These are phyloP conservation scores for Phytophthora ramorum DNA, from an alignment of 352 stramenopile genomes.

Conservation along the genomic window DNA sequence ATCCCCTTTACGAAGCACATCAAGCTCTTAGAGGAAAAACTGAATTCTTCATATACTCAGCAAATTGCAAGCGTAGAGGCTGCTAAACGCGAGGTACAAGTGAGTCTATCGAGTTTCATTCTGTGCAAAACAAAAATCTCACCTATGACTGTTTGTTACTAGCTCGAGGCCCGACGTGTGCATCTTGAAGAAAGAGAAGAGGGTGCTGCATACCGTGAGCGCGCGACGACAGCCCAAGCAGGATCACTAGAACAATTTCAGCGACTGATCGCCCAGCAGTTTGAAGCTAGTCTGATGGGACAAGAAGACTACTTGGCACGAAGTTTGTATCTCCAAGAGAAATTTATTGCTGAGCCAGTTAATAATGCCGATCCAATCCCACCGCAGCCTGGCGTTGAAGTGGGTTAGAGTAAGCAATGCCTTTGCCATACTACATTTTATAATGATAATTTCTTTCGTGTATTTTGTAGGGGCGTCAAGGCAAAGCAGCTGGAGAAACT, in stretches of 20 bases:
- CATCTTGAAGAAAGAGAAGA: constrained; percentile 14
- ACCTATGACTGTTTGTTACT: background rate
- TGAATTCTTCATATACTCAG: background rate
- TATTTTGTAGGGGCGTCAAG: background rate
- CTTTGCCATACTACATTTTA: no score
- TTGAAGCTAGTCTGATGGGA: constrained; percentile 20
- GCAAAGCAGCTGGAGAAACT: background rate
- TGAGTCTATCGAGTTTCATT: background rate
- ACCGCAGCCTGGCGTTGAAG: background rate
- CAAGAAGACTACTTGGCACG: constrained; percentile 26
- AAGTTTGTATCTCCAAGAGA: background rate
- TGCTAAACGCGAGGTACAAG: constrained; percentile 13
- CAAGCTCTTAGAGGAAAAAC: constrained; percentile 4
- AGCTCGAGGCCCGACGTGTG: constrained; percentile 8
- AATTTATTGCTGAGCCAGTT: background rate
- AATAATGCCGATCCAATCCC: background rate
- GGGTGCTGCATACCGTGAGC: constrained; percentile 8
- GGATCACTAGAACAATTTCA: constrained; percentile 13
- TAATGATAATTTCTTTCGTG: no score
- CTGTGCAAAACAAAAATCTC: background rate
- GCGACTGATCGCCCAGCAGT: constrained; percentile 3
- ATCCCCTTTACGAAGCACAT: constrained; percentile 2
- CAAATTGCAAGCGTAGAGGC: constrained; percentile 11
- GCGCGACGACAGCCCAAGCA: constrained; percentile 3
- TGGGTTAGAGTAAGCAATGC: no score